Base-by-base conservation (phyloP, 129 eudicot species). In the Artemisia argyi region DNA sequence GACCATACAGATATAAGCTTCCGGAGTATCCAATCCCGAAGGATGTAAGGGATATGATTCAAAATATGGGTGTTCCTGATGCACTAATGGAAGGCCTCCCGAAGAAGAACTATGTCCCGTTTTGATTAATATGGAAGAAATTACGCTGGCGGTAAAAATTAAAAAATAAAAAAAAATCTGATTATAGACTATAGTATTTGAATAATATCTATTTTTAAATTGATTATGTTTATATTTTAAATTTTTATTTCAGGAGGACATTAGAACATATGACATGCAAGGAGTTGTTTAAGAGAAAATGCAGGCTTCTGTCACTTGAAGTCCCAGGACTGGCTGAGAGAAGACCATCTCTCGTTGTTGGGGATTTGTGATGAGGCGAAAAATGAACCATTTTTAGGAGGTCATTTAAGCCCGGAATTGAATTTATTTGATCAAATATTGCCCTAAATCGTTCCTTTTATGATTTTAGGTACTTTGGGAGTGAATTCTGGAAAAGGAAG, bases 281-380 rank as follows among this genome's bases (percentile, higher is more conserved):
- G 28, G 75, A 47, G 91, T 85, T 14, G 4, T 47, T 8, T 81
- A 91, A 69, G 78, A 80, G 51, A 11, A 82, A 77, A 61, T 53
- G 59, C 39, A 84, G 66, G 62, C 83, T 79, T 35, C 76, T 90
- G 72, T 66, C 93, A 12, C 88, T 94, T 61, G 91, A 90, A 85
- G 96, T 94, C 66, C 96, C 96, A 8, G 98, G 98, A 59, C 71
- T 94, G 69, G 97, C 98, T 62, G 98, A 94, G 81, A 86, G 72
- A 76, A 85, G 97, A 71, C 97, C 97, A 17, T 91, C 96, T 58
- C 86, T 88, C 44, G 87, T 86, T 48, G 35, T 7, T 52, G 93
- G 93, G 62, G 96, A 88, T 77, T n/a, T n/a, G n/a, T n/a, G n/a
- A n/a, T n/a, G n/a, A n/a, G n/a, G n/a, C n/a, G n/a, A n/a, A n/a